A percentile compares a stretch with the other conserved stretches of the same genome.
Conservation (phyloP, 1,139 yeast species). For the Yamadazyma jaroonii region DNA sequence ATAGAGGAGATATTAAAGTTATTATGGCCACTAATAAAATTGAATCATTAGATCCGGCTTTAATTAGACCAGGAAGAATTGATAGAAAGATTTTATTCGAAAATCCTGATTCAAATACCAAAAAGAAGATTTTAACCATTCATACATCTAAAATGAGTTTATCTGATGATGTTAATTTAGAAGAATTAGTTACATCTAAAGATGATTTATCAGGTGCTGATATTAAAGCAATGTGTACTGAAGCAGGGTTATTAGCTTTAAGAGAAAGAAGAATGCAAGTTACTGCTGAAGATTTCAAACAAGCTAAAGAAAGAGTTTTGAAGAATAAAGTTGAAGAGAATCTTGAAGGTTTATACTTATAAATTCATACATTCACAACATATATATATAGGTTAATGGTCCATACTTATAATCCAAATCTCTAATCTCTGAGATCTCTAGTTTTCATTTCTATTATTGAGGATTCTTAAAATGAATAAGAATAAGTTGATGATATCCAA, state of each 20-base stretch:
- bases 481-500: constrained; percentile 82
- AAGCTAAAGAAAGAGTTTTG: constrained; percentile 94
- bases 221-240: constrained; percentile 97
- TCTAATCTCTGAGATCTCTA: not conserved
- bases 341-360: constrained; percentile 90
- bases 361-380: constrained; percentile 2
- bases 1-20: constrained; percentile 96
- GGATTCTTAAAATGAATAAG: constrained; percentile 67
- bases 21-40: constrained; percentile 98
- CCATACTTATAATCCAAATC: not conserved
- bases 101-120: constrained; percentile 90
- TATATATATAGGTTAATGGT: not conserved
- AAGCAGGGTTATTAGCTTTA: constrained; percentile 93
- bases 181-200: constrained; percentile 84
- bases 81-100: constrained; percentile 96
- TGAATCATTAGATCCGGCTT: constrained; percentile 94
- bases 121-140: constrained; percentile 87
- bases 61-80: constrained; percentile 98
- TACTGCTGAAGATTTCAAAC: constrained; percentile 88
- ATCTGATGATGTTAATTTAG: constrained; percentile 83
- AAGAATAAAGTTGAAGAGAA: constrained; percentile 98
- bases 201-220: constrained; percentile 98
- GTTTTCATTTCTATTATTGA: constrained; percentile 36
- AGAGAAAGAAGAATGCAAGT: constrained; percentile 99
- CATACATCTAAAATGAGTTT: constrained; percentile 96